Conservation (phyloP, 352 stramenopile genomes). For the Globisporangium heterothallicum region DNA sequence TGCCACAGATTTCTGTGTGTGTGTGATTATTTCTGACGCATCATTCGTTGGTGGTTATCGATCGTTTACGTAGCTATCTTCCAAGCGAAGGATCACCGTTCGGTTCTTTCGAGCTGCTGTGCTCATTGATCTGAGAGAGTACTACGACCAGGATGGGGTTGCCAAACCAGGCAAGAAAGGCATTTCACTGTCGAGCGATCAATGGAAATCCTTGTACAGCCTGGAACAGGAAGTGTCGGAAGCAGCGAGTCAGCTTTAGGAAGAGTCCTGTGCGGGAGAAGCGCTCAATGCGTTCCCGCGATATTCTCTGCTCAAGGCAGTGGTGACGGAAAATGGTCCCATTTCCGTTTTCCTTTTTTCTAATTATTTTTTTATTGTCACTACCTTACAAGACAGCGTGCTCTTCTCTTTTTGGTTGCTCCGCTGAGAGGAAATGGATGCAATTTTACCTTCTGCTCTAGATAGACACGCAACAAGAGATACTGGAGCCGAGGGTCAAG, state of each 20-base stretch:
- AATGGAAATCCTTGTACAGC: constrained; percentile 45
- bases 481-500: not conserved
- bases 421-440: not conserved
- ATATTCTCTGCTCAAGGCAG: too few species aligned
- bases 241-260: constrained; percentile 22
- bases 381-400: not conserved
- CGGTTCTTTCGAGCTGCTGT: constrained; percentile 43
- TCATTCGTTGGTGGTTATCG: not conserved
- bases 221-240: constrained; percentile 26
- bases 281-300: too few species aligned
- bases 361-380: not conserved
- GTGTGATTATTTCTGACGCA: too few species aligned
- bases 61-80: constrained; percentile 42
- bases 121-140: constrained; percentile 70
- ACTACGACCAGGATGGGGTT: constrained; percentile 51
- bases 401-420: not conserved
- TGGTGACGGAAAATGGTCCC: too few species aligned
- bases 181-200: constrained; percentile 66
- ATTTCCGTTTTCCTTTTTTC: not conserved
- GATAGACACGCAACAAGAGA: not conserved
- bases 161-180: constrained; percentile 73
- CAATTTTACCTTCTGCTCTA: not conserved
- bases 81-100: constrained; percentile 42
- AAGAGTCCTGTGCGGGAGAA: too few species aligned
- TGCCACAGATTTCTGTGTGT: too few species aligned